These are phyloP conservation scores for Elaeagnus macrophylla DNA, from an alignment of 306 rosid genomes.

Conservation along the genomic window DNA sequence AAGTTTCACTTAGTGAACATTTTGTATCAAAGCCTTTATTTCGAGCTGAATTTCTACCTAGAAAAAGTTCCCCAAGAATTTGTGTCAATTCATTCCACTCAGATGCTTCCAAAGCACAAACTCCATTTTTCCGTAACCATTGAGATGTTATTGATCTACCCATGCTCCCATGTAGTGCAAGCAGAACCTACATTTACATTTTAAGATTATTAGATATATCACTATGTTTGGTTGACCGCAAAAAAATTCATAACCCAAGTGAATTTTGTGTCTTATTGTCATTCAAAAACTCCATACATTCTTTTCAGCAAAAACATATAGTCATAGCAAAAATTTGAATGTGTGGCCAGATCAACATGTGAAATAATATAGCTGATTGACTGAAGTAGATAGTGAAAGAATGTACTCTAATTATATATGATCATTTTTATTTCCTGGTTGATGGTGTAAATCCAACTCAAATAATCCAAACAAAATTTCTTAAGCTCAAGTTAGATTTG, in stretches of 20 bases:
- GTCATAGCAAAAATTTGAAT: too few relatives aligned
- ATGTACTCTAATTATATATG: too few relatives aligned
- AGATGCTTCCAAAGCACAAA: slow-evolving; percentile 62
- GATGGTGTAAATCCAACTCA: too few relatives aligned
- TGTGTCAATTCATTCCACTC: slow-evolving; percentile 97
- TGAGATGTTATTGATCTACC: slow-evolving; percentile 59
- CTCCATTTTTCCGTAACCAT: slow-evolving; percentile 72
- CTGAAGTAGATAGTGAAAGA: too few relatives aligned
- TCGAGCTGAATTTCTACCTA: slow-evolving; percentile 38
- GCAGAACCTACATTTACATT: slow-evolving; percentile 58
- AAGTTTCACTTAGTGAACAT: slow-evolving; percentile 33
- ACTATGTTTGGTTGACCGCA: neutral
- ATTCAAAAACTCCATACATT: too few relatives aligned
- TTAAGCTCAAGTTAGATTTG: too few relatives aligned
- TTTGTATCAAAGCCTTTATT: slow-evolving; percentile 49
- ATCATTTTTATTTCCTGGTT: too few relatives aligned
- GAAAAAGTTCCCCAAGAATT: slow-evolving; percentile 64
- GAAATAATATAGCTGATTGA: too few relatives aligned
- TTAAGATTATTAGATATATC: neutral
- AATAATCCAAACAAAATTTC: too few relatives aligned
- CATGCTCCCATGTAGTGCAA: slow-evolving; percentile 69
- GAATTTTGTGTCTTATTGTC: neutral
- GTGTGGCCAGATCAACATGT: too few relatives aligned
- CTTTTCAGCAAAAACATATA: too few relatives aligned
- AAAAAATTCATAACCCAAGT: neutral